Conservation (phyloP, 2,329 filamentous ascomycete species). For the Septoria petroselini region DNA sequence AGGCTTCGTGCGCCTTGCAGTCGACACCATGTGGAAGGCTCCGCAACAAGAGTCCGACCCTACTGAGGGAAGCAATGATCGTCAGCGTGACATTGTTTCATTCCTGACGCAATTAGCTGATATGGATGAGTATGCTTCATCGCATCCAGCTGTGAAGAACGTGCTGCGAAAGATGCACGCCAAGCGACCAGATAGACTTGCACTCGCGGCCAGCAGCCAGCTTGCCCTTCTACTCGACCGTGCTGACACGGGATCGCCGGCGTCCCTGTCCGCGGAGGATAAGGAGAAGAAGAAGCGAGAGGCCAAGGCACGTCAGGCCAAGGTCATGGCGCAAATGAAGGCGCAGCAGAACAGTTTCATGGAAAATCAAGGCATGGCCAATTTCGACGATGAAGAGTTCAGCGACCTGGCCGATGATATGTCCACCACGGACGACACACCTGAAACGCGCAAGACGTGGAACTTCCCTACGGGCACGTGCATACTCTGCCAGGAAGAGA, state of each 20-base stretch:
- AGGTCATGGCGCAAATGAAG: conserved; percentile 97
- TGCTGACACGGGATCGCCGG: conserved; percentile 79
- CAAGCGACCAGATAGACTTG: conserved; percentile 70
- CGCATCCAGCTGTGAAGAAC: conserved; percentile 77
- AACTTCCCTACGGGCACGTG: conserved; percentile 91
- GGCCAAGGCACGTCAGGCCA: conserved; percentile 82
- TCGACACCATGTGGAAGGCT: conserved; percentile 15
- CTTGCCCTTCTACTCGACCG: conserved; percentile 60
- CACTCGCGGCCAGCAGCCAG: conserved; percentile 47
- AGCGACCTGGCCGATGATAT: conserved; percentile 67
- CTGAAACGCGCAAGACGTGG: conserved; percentile 68
- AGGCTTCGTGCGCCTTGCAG: conserved; percentile 32
- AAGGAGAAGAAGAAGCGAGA: conserved; percentile 87
- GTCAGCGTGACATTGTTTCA: conserved; percentile 42
- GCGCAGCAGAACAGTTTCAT: conserved; percentile 95
- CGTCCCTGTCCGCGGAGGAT: conserved; percentile 58
- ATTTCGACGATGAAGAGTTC: conserved; percentile 79
- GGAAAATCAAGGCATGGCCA: conserved; percentile 83
- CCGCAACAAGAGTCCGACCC: conserved; percentile 2
- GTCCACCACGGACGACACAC: conserved; percentile 57
- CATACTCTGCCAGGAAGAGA: conserved; percentile 94
- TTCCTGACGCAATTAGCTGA: conserved; percentile 50
- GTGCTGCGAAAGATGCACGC: conserved; percentile 83
- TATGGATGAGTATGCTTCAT: conserved; percentile 75
- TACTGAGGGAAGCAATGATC: conserved; percentile 7